These are phyloP conservation scores for Leccinellum albellum DNA, from an alignment of 768 basidiomycete species.

Conservation along the genomic window DNA sequence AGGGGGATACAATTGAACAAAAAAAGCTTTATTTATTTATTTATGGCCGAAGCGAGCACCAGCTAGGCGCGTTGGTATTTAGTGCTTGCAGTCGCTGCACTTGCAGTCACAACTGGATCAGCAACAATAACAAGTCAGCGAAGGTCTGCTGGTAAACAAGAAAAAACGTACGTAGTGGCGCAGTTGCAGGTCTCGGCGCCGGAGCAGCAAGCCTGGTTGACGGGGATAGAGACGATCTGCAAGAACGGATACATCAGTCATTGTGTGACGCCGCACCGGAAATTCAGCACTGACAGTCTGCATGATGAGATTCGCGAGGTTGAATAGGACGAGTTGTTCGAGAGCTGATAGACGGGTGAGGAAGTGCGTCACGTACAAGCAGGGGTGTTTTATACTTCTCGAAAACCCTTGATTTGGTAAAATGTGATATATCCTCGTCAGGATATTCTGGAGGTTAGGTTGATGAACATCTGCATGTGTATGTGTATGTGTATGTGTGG, in stretches of 20 bases:
- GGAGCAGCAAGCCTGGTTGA: conserved; percentile 21
- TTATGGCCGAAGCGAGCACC: neutral
- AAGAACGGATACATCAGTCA: neutral
- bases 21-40: neutral
- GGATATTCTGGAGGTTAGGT: neutral
- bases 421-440: neutral
- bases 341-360: neutral
- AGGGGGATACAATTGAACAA: no score
- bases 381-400: conserved; percentile 7
- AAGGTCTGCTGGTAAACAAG: neutral
- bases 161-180: conserved; percentile 5
- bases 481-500: neutral
- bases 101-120: conserved; percentile 16
- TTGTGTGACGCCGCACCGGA: neutral
- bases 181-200: conserved; percentile 9
- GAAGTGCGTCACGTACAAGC: neutral
- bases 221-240: conserved; percentile 8
- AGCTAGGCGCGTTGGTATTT: neutral
- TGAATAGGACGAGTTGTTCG: conserved; percentile 1
- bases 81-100: conserved; percentile 22
- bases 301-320: conserved; percentile 6
- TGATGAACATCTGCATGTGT: neutral
- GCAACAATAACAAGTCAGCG: neutral
- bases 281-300: conserved; percentile 14
- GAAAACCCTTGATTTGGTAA: neutral